Evolutionary conservation across 2,329 filamentous ascomycete species (phyloP), one percentile per base, ranked within the genome.

Genomic region (Setomelanomma holmii): DNA sequence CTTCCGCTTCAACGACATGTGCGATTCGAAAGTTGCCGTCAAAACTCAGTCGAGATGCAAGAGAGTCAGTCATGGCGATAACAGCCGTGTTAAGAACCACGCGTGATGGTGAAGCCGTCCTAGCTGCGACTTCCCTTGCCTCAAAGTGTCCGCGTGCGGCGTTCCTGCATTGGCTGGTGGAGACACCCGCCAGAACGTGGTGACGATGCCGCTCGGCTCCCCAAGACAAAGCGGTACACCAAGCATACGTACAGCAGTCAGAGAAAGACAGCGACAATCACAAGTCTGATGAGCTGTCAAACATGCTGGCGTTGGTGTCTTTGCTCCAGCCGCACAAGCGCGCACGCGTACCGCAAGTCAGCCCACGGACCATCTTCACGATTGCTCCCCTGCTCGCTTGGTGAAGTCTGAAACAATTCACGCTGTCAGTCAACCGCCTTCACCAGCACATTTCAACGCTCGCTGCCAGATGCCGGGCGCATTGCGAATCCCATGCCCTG

Each of bases 321-420:
- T 46, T 36, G 34, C 34, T n/a, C 34, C 16, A 17, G 14, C 12
- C 11, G n/a, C n/a, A 33, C 10, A 20, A 11, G 40, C 40, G 42
- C 42, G 42, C 50, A 54, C 42, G 41, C 30, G 4, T 19, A 23
- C 39, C 39, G 23, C 14, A 20, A 30, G 24, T n/a, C 24, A 33
- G 48, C 38, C 20, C 48, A 41, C 35, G 22, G 34, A 24, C 23
- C 36, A 45, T 42, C 33, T 34, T 12, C 33, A 12, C 21, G 14
- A 5, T 33, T 21, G 22, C 43, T 27, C 46, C 30, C 22, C 41
- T 36, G 44, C 23, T 43, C 42, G 40, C 33, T 40, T 36, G 21
- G 53, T 43, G 44, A 49, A 10, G 41, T n/a, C n/a, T 60, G 54
- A 60, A 54, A 54, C 55, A 45, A 48, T 17, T 33, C 35, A 23